These are phyloP conservation scores for Amborella trichopoda DNA, from an alignment of 164 flowering plant species.

Conservation along the genomic window DNA sequence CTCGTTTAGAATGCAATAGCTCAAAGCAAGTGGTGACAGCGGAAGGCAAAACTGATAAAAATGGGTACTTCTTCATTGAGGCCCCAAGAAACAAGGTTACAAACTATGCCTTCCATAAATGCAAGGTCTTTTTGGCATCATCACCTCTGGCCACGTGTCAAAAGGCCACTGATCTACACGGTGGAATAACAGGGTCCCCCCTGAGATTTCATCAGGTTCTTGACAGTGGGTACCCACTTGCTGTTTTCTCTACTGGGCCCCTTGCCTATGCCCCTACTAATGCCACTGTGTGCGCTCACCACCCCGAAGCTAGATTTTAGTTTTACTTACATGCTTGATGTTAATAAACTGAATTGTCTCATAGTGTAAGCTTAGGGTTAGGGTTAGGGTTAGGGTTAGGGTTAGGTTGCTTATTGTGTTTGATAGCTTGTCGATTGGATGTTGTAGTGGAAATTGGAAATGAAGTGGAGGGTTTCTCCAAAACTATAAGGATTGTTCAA, in stretches of 20 bases:
- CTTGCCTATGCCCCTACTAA: conserved; percentile 41
- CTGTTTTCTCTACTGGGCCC: conserved; percentile 46
- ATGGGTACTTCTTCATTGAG: conserved; percentile 50
- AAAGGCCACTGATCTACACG: conserved; percentile 28
- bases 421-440: too few relatives aligned
- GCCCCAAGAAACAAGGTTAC: conserved; percentile 29
- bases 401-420: too few relatives aligned
- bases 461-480: too few relatives aligned
- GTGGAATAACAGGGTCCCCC: conserved; percentile 29
- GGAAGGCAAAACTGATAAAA: conserved; percentile 42
- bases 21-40: conserved; percentile 15
- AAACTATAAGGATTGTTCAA: too few relatives aligned
- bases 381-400: too few relatives aligned
- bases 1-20: conserved; percentile 46
- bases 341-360: too few relatives aligned
- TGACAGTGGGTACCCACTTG: not conserved
- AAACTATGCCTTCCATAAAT: conserved; percentile 32
- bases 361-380: too few relatives aligned
- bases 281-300: too few relatives aligned
- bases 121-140: conserved; percentile 33
- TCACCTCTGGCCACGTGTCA: conserved; percentile 24
- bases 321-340: too few relatives aligned
- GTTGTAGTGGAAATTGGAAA: too few relatives aligned
- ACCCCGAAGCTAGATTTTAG: too few relatives aligned
- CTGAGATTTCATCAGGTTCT: conserved; percentile 17